Evolutionary conservation across 306 rosid species (phyloP).

Genomic region (Arachis hypogaea): DNA sequence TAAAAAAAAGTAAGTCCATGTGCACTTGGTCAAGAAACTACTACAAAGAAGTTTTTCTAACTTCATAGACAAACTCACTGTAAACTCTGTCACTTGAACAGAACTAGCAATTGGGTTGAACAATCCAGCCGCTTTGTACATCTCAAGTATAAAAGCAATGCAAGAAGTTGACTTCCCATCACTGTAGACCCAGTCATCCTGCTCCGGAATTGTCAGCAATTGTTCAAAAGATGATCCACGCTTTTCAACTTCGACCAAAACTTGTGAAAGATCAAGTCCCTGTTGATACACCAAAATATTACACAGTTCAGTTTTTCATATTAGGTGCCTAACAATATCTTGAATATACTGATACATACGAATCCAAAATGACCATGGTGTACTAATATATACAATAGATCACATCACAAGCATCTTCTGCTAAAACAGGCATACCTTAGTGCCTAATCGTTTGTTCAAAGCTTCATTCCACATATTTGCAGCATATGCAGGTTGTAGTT

Average conservation of each 20-base stretch:
- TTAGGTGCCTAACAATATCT: neutral
- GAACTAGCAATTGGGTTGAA: constrained; percentile 83
- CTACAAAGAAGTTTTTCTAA: constrained; percentile 30
- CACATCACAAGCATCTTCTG: constrained; percentile 30
- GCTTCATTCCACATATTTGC: constrained; percentile 99
- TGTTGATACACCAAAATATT: constrained; percentile 47
- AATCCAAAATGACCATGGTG: constrained; percentile 4
- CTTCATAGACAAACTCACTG: constrained; percentile 60
- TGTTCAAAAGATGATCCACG: constrained; percentile 89
- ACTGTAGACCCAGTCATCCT: constrained; percentile 86
- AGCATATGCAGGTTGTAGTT: constrained; percentile 84
- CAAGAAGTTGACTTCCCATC: constrained; percentile 97
- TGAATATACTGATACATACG: neutral
- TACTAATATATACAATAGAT: constrained; percentile 25
- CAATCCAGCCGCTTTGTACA: constrained; percentile 94
- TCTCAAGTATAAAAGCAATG: constrained; percentile 82
- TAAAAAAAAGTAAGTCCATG: constrained; percentile 21
- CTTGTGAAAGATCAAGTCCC: constrained; percentile 82
- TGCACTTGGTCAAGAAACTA: constrained; percentile 28
- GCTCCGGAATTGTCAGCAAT: constrained; percentile 86
- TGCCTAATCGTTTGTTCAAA: constrained; percentile 89
- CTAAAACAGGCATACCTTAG: constrained; percentile 53
- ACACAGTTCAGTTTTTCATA: constrained; percentile 11
- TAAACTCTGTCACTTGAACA: constrained; percentile 93
- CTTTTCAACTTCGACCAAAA: constrained; percentile 83